These are phyloP conservation scores for Fomitopsis serialis DNA, from an alignment of 768 basidiomycete species.

Conservation along the genomic window DNA sequence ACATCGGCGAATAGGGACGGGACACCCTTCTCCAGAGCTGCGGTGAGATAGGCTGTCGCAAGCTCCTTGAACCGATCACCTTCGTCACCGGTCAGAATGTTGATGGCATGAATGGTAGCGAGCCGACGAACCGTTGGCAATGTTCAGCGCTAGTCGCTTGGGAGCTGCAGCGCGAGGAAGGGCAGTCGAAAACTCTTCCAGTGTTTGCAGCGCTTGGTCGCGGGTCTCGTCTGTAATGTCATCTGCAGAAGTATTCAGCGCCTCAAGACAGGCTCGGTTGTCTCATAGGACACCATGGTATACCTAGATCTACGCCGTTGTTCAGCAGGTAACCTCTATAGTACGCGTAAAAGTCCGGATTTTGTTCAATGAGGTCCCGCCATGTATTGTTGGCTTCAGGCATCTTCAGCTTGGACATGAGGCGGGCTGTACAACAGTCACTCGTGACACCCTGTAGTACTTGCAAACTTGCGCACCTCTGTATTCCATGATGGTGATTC, in stretches of 20 bases:
- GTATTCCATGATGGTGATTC: conserved; percentile 58
- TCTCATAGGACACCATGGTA: background rate
- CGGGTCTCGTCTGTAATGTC: conserved; percentile 44
- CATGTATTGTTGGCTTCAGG: conserved; percentile 80
- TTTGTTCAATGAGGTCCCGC: conserved; percentile 76
- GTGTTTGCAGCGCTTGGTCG: conserved; percentile 45
- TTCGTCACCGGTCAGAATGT: conserved; percentile 13
- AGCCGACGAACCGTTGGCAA: conserved; percentile 43
- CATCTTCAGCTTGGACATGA: conserved; percentile 61
- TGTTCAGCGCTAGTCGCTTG: conserved; percentile 63
- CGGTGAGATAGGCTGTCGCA: conserved; percentile 60
- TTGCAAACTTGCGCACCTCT: conserved; percentile 42
- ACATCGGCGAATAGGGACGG: conserved; percentile 92
- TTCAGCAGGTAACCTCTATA: conserved; percentile 69
- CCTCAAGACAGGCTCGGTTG: background rate
- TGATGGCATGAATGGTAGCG: background rate
- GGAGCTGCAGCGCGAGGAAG: conserved; percentile 70
- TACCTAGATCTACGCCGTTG: conserved; percentile 64
- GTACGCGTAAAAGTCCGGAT: conserved; percentile 78
- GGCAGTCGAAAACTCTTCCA: conserved; percentile 55
- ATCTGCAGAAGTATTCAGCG: conserved; percentile 21
- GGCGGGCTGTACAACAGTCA: conserved; percentile 47
- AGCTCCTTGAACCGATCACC: conserved; percentile 66
- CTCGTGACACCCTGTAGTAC: background rate
- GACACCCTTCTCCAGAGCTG: conserved; percentile 75